These are phyloP conservation scores for Fusarium sp. DNA, from an alignment of 2,329 filamentous ascomycete genomes.

Conservation along the genomic window DNA sequence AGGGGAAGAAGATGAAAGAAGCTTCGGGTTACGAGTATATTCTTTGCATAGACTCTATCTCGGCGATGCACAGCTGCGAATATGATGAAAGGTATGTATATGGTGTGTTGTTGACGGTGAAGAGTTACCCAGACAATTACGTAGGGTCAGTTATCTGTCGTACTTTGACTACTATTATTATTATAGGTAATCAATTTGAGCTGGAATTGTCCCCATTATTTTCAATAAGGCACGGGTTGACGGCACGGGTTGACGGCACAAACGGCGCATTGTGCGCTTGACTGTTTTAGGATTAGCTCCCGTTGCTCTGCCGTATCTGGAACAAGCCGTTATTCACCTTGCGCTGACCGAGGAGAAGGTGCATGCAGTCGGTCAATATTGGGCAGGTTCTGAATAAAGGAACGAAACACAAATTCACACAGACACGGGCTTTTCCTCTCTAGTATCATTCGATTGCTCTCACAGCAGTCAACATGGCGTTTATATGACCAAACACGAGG, in stretches of 20 bases:
- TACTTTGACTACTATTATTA: background rate
- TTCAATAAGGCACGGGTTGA: background rate
- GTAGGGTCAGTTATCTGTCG: background rate
- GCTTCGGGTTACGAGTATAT: background rate
- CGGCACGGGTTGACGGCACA: background rate
- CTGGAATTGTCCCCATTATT: background rate
- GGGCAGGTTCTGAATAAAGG: background rate
- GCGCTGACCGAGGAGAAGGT: background rate
- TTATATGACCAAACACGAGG: background rate
- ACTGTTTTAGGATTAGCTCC: background rate
- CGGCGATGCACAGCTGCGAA: background rate
- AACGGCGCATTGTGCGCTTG: background rate
- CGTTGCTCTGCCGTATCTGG: background rate
- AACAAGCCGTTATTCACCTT: background rate
- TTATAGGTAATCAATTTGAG: background rate
- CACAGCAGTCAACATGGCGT: background rate
- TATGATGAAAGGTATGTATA: background rate
- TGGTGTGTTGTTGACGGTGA: background rate
- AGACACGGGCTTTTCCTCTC: background rate
- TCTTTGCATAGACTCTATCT: background rate
- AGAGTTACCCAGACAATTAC: background rate
- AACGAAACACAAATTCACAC: background rate
- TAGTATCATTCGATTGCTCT: background rate
- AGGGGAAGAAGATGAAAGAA: background rate
- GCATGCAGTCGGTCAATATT: background rate